These are phyloP conservation scores for Telfairia occidentalis DNA, from an alignment of 331 rosid species.

Conservation along the genomic window DNA sequence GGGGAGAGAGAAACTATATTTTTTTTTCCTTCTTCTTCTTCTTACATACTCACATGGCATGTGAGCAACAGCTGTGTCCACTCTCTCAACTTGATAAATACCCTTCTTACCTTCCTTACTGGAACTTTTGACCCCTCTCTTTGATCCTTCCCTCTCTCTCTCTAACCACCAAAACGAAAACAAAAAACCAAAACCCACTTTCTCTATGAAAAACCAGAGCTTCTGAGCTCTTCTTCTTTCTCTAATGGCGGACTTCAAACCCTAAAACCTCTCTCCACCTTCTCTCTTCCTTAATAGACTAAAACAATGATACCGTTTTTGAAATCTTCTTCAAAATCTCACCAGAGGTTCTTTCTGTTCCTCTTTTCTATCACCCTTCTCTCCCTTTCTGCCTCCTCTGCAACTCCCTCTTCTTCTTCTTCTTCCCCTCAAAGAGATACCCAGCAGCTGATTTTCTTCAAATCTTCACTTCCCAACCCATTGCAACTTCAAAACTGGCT, in stretches of 20 bases:
- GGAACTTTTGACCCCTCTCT: slow-evolving; percentile 34
- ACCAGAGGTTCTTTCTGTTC: background rate
- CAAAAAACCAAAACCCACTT: slow-evolving; percentile 5
- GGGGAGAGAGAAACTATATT: too few relatives aligned
- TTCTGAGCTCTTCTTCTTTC: slow-evolving; percentile 19
- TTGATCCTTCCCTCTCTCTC: slow-evolving; percentile 7
- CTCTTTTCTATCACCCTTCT: slow-evolving; percentile 17
- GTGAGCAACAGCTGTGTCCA: slow-evolving; percentile 61
- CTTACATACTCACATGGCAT: slow-evolving; percentile 41
- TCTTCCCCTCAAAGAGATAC: slow-evolving; percentile 14
- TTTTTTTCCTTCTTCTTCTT: too few relatives aligned
- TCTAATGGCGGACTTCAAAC: slow-evolving; percentile 51
- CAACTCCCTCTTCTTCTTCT: slow-evolving; percentile 8
- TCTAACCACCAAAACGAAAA: slow-evolving; percentile 5
- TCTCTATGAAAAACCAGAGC: slow-evolving; percentile 24
- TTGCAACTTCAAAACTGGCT: slow-evolving; percentile 45
- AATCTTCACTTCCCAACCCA: slow-evolving; percentile 40
- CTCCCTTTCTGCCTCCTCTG: background rate
- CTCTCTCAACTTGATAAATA: slow-evolving; percentile 51
- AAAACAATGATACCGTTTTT: slow-evolving; percentile 23
- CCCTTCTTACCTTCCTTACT: slow-evolving; percentile 49
- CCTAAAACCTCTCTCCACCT: slow-evolving; percentile 15
- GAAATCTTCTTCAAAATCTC: background rate
- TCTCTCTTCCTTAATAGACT: background rate
- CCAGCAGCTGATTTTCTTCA: slow-evolving; percentile 51